Conservation (phyloP, 768 basidiomycete genomes). For the Coprinellus micaceus region DNA sequence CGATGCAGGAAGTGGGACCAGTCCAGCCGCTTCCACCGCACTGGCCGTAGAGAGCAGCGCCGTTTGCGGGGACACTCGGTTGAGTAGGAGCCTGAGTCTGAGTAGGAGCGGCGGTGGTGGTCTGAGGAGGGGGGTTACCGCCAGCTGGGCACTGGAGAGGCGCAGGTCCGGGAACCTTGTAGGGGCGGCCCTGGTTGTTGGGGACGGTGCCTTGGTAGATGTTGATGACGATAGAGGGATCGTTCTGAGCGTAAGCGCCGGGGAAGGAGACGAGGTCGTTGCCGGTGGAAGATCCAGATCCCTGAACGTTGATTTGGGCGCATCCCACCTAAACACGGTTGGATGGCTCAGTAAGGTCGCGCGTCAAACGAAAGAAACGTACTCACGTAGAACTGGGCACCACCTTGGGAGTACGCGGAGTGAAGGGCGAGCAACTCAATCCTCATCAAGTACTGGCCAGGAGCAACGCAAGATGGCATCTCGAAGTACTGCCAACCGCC, state of each 20-base stretch:
- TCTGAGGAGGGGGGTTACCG: neutral
- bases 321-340: slow-evolving; percentile 10
- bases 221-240: slow-evolving; percentile 20
- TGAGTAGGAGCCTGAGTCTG: neutral
- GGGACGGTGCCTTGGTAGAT: slow-evolving; percentile 10
- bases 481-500: slow-evolving; percentile 13
- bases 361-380: neutral
- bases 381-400: slow-evolving; percentile 12
- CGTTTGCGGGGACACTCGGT: neutral
- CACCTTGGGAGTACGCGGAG: slow-evolving; percentile 3
- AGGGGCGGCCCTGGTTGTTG: slow-evolving; percentile 8
- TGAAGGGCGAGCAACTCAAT: slow-evolving; percentile 13
- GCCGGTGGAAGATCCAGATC: slow-evolving; percentile 6
- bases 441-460: slow-evolving; percentile 13
- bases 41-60: slow-evolving; percentile 9
- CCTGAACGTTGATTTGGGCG: slow-evolving; percentile 13
- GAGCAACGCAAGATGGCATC: slow-evolving; percentile 13
- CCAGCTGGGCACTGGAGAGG: slow-evolving; percentile 9
- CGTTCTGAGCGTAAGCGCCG: slow-evolving; percentile 12
- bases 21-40: slow-evolving; percentile 10
- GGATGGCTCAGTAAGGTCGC: neutral
- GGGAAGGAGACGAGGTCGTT: slow-evolving; percentile 12
- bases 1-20: slow-evolving; percentile 1
- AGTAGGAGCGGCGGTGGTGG: neutral
- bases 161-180: slow-evolving; percentile 11